Base-by-base conservation (phyloP, 2,329 filamentous ascomycete genomes). In the Alternaria brassicae region DNA sequence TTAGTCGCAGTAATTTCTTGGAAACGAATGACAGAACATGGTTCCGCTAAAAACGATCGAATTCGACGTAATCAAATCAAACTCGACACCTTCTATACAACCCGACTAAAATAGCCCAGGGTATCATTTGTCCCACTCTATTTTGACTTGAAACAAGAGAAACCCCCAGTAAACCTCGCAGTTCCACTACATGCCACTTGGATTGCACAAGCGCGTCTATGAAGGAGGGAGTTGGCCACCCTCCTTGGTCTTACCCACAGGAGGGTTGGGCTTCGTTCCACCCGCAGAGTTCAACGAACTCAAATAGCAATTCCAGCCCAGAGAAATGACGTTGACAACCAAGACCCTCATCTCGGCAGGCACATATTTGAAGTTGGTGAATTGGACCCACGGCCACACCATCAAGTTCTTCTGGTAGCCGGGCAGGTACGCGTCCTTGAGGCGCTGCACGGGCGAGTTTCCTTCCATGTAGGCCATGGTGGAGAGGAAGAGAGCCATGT, bases 381-480 rank as follows among this genome's bases (percentile, higher is more conserved):
- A 82, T 81, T 97, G 93, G 56, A 96, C 92, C 68, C 82, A 82
- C 3, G 93, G 93, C 93, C 93, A 97, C 56, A 97, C 79, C 81
- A 92, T 86, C 84, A 92, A 92, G 81, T 97, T 97, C 76, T 91
- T 89, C 77, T 85, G 85, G 72, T 97, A 85, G 30, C 91, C 91
- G 12, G 86, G 83, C 66, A 80, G 78, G 80, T 93, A 97, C 60
- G 86, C 90, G 71, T 85, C 87, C 60, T 86, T 80, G 55, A 95
- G 83, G 80, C 94, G 93, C 72, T 93, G 86, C 69, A 81, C 78
- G 1, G 87, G 86, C 66, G 53, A 61, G n/a, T 63, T 56, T 61
- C 92, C 91, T 79, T 96, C 92, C 78, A 95, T 84, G 60, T 90
- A 84, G 15, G 93, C 91, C 92, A 97, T 96, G 74, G 86, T 90